A percentile compares a stretch with the other conserved stretches of the same genome.
Evolutionary conservation across 345 rosid genomes (phyloP).

Genomic region (Cardamine occulta): DNA sequence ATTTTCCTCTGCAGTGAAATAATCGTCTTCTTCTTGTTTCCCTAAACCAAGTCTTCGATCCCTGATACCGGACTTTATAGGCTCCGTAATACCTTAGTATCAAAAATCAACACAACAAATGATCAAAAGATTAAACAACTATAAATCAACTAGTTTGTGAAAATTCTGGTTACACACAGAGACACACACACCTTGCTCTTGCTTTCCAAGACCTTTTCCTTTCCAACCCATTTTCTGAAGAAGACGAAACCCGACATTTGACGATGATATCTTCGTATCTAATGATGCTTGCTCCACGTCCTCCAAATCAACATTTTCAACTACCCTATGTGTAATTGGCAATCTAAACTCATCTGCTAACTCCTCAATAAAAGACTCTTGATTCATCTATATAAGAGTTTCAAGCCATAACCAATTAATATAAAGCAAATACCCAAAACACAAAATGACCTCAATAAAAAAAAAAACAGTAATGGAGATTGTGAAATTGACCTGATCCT

Average conservation of each 20-base stretch:
- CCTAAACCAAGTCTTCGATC: constrained; percentile 94
- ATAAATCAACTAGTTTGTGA: neutral
- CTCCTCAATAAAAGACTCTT: constrained; percentile 74
- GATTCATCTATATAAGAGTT: constrained; percentile 41
- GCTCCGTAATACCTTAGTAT: constrained; percentile 73
- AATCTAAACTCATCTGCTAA: constrained; percentile 70
- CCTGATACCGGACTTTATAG: constrained; percentile 91
- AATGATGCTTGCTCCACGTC: constrained; percentile 89
- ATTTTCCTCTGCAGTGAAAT: constrained; percentile 91
- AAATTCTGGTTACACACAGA: constrained; percentile 27
- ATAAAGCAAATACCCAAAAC: neutral
- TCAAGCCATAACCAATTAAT: neutral
- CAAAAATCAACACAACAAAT: neutral
- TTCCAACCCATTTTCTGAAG: constrained; percentile 99
- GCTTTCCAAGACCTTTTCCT: constrained; percentile 95
- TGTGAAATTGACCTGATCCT: constrained; percentile 49
- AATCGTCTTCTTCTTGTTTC: constrained; percentile 98
- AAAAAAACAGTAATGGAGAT: neutral
- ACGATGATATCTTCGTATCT: constrained; percentile 73
- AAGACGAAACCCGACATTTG: constrained; percentile 94
- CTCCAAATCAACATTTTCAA: constrained; percentile 86
- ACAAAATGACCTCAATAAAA: neutral
- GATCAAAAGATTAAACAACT: constrained; percentile 24
- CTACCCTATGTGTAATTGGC: constrained; percentile 72
- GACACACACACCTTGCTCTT: constrained; percentile 75